phyloP scores from a whole-genome alignment of 345 rosid genomes.

The Camelina neglecta region DNA sequence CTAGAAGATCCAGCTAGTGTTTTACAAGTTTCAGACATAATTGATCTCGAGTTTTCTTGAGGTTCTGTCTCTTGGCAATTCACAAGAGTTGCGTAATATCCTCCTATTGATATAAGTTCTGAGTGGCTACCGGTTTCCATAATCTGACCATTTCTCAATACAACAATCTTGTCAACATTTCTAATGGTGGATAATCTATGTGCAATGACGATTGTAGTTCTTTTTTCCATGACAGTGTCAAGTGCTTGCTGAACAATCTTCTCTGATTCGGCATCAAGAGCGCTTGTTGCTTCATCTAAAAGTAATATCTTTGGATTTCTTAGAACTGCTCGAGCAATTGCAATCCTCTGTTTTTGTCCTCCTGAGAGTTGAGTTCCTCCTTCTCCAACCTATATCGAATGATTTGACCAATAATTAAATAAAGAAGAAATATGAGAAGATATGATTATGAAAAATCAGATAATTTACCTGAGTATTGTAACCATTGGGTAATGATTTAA shows the following conservation, averaged over 20 bases:
- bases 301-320: slow-evolving; percentile 81
- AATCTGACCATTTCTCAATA: slow-evolving; percentile 68
- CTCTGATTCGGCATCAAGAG: slow-evolving; percentile 86
- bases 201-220: slow-evolving; percentile 77
- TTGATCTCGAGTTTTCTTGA: slow-evolving; percentile 42
- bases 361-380: slow-evolving; percentile 96
- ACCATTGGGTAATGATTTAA: slow-evolving; percentile 65
- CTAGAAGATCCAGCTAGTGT: slow-evolving; percentile 48
- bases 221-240: slow-evolving; percentile 59
- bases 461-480: slow-evolving; percentile 66
- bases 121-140: slow-evolving; percentile 75
- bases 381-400: slow-evolving; percentile 71
- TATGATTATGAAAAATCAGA: background rate
- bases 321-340: slow-evolving; percentile 83
- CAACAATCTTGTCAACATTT: slow-evolving; percentile 69
- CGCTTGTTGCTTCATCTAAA: slow-evolving; percentile 91
- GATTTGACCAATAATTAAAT: background rate
- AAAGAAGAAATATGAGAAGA: background rate
- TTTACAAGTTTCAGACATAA: slow-evolving; percentile 45
- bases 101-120: slow-evolving; percentile 64
- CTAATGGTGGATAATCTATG: slow-evolving; percentile 75
- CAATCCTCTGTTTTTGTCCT: slow-evolving; percentile 91
- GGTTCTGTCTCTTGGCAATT: slow-evolving; percentile 59
- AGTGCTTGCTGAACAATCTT: slow-evolving; percentile 76
- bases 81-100: slow-evolving; percentile 67